Conservation (phyloP, 306 rosid species). For the Malus fusca region DNA sequence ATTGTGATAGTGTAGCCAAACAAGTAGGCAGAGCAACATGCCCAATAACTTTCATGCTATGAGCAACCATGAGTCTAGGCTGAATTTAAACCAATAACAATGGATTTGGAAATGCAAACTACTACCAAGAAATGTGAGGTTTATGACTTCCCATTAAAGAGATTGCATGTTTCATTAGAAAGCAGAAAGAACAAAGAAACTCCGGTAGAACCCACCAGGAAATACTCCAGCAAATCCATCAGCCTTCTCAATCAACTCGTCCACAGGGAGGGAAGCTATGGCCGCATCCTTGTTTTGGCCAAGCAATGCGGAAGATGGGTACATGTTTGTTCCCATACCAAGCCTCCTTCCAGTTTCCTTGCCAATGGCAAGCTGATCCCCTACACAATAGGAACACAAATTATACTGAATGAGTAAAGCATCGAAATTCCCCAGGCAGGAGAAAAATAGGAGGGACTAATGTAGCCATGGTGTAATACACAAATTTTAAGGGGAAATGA, state of each 20-base stretch:
- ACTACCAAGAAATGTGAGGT: not conserved
- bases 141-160: not conserved
- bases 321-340: slow-evolving; percentile 99
- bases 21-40: not conserved
- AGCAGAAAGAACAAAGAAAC: not conserved
- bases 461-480: not conserved
- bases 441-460: not conserved
- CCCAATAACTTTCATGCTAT: not conserved
- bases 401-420: slow-evolving; percentile 5
- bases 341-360: slow-evolving; percentile 99
- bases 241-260: slow-evolving; percentile 95
- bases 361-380: slow-evolving; percentile 96
- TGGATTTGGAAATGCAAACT: not conserved
- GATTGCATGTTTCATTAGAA: not conserved
- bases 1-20: not conserved
- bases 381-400: slow-evolving; percentile 27
- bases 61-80: not conserved
- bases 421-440: not conserved
- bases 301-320: slow-evolving; percentile 91
- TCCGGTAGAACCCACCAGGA: slow-evolving; percentile 55
- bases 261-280: slow-evolving; percentile 73
- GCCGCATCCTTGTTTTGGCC: slow-evolving; percentile 83
- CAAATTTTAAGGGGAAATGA: slow-evolving; percentile 3
- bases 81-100: not conserved
- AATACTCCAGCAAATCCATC: slow-evolving; percentile 99